phyloP scores from a whole-genome alignment of 129 eudicot species.

The Flaveria ramosissima region DNA sequence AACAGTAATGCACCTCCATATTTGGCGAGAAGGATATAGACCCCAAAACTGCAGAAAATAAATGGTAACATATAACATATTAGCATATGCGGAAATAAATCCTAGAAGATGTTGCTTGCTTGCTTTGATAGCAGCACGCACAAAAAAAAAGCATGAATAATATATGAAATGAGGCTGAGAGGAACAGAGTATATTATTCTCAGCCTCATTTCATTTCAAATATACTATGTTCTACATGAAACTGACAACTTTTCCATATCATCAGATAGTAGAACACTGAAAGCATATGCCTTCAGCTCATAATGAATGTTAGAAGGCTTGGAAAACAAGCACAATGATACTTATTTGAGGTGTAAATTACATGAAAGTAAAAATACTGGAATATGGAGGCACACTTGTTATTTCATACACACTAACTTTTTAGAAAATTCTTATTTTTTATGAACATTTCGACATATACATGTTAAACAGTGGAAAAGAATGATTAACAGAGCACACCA shows the following conservation, averaged over 20 bases:
- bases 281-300: neutral
- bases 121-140: neutral
- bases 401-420: neutral
- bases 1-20: conserved; percentile 54
- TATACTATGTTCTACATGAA: too few species aligned
- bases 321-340: neutral
- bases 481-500: neutral
- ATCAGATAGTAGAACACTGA: conserved; percentile 2
- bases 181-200: neutral
- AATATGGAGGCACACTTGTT: neutral
- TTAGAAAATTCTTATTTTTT: neutral
- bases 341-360: neutral
- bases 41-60: conserved; percentile 52
- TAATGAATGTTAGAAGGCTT: neutral
- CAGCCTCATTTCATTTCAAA: too few species aligned
- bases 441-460: neutral
- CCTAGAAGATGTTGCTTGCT: neutral
- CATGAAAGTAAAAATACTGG: neutral
- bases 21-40: conserved; percentile 64
- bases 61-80: conserved; percentile 19
- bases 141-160: neutral
- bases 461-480: neutral
- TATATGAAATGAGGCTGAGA: neutral
- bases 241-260: neutral
- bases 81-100: conserved; percentile 18